phyloP scores from a whole-genome alignment of 345 rosid genomes.

The Schrenkiella parvula region DNA sequence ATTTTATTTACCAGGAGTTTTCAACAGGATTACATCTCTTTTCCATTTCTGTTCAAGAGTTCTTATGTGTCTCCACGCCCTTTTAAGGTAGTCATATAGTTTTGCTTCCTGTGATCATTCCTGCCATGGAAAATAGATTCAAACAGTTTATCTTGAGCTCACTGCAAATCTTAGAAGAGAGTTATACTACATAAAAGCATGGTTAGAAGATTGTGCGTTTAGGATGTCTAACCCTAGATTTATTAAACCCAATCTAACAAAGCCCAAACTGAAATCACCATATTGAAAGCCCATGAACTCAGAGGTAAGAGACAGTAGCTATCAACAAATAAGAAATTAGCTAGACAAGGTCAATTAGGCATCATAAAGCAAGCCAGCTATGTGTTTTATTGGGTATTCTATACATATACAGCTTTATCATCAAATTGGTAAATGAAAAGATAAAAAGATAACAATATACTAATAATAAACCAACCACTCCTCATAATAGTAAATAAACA shows the following conservation, averaged over 20 bases:
- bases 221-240: slow-evolving; percentile 1
- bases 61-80: neutral
- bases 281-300: slow-evolving; percentile 12
- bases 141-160: slow-evolving; percentile 8
- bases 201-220: neutral
- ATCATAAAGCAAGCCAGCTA: slow-evolving; percentile 19
- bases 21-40: neutral
- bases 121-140: slow-evolving; percentile 14
- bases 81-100: neutral
- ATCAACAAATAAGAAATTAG: neutral
- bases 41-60: neutral
- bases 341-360: neutral
- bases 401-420: neutral
- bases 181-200: neutral
- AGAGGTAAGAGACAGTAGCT: slow-evolving; percentile 17
- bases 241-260: slow-evolving; percentile 1
- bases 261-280: slow-evolving; percentile 27
- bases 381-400: neutral
- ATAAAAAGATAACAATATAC: neutral
- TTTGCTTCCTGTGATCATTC: neutral
- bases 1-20: neutral
- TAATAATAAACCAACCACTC: slow-evolving; percentile 15
- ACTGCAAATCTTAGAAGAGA: slow-evolving; percentile 1
- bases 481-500: neutral
- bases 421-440: neutral